These are phyloP conservation scores for Aphanocladium album DNA, from an alignment of 2,329 filamentous ascomycete genomes.

Conservation along the genomic window DNA sequence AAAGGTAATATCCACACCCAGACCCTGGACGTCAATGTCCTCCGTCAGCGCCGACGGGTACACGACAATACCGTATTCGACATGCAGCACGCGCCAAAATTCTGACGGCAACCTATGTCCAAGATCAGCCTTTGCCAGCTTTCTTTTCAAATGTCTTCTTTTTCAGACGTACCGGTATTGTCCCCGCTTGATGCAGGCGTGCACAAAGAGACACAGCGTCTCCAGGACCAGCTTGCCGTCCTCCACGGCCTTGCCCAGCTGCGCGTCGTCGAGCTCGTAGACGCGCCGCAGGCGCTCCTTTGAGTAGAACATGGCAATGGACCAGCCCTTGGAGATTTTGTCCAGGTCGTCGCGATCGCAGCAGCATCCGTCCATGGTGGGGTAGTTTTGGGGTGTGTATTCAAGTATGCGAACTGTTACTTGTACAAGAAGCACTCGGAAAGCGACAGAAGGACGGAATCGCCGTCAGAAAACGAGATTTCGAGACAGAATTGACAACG, in stretches of 20 bases:
- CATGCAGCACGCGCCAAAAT: slow-evolving; percentile 34
- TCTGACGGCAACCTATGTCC: slow-evolving; percentile 29
- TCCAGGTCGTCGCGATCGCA: slow-evolving; percentile 27
- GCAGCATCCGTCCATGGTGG: slow-evolving; percentile 19
- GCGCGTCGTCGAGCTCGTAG: slow-evolving; percentile 26
- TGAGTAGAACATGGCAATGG: slow-evolving; percentile 32
- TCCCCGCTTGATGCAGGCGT: slow-evolving; percentile 32
- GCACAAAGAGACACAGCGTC: slow-evolving; percentile 36
- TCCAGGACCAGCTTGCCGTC: slow-evolving; percentile 32
- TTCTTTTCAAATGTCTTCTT: neutral
- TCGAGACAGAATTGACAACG: too few relatives aligned
- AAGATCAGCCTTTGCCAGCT: neutral
- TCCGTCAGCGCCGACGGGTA: slow-evolving; percentile 36
- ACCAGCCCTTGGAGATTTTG: slow-evolving; percentile 33
- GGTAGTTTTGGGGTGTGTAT: too few relatives aligned
- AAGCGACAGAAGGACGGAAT: too few relatives aligned
- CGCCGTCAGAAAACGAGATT: too few relatives aligned
- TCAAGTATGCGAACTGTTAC: too few relatives aligned
- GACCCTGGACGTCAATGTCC: slow-evolving; percentile 27
- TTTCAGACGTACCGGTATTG: slow-evolving; percentile 30
- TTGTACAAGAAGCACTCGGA: too few relatives aligned
- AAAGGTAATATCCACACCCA: slow-evolving; percentile 31
- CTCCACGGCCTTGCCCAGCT: slow-evolving; percentile 27
- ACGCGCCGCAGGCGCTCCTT: slow-evolving; percentile 29
- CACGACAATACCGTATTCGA: slow-evolving; percentile 36